Percentiles rank a stretch among this genome's conserved stretches.
Conservation (phyloP, 306 rosid genomes). For the Quercus alba region DNA sequence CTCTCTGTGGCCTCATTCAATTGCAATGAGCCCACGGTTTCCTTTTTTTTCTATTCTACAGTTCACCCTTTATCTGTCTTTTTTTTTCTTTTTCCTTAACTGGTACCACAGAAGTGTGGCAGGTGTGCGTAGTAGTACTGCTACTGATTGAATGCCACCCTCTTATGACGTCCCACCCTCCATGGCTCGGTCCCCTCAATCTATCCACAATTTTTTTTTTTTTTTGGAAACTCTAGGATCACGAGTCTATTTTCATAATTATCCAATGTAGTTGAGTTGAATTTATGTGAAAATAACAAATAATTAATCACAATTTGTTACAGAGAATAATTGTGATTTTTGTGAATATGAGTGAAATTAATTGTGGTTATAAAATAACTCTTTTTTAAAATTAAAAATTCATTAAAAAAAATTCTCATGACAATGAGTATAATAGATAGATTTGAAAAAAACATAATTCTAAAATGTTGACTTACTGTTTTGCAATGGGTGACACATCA, state of each 20-base stretch:
- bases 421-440: too few species aligned
- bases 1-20: neutral
- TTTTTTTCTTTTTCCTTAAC: neutral
- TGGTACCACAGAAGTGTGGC: slow-evolving; percentile 40
- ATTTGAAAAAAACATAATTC: too few species aligned
- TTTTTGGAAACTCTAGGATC: neutral
- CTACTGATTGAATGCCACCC: slow-evolving; percentile 27
- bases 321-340: too few species aligned
- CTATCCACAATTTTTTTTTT: neutral
- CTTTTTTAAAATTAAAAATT: too few species aligned
- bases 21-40: slow-evolving; percentile 20
- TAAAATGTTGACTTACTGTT: too few species aligned
- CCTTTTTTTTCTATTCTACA: slow-evolving; percentile 14
- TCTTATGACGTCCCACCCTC: slow-evolving; percentile 24
- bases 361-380: too few species aligned
- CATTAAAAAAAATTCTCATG: too few species aligned
- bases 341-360: too few species aligned
- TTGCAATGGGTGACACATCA: too few species aligned
- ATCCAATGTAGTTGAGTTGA: too few species aligned
- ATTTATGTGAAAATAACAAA: too few species aligned
- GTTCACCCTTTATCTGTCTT: slow-evolving; percentile 34
- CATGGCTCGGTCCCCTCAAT: slow-evolving; percentile 20
- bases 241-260: too few species aligned
- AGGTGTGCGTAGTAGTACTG: neutral
- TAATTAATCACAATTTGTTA: fast-evolving